Base-by-base conservation (phyloP, 371 early-diverging fungal species). In the Massospora cicadina region DNA sequence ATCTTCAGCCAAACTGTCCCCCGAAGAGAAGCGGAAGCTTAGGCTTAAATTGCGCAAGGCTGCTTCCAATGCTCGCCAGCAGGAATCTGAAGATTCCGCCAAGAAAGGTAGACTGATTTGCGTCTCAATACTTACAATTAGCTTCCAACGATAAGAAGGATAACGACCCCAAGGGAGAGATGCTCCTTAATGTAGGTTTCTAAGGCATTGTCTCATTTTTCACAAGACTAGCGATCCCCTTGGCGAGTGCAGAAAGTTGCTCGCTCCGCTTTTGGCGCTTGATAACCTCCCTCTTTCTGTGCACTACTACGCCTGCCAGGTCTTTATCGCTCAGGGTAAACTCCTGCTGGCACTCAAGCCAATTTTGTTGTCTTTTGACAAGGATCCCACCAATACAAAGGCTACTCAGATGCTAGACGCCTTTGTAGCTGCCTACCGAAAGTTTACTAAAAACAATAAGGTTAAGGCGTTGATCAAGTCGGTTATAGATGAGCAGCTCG, bases 21-120 rank as follows among this genome's bases (percentile, higher is more conserved):
- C 75, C 68, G 81, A 79, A 21, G 85, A 78, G 66, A 79, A 77
- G 73, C 81, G 74, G 68, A 86, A 77, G 66, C 66, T 67, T 55
- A 74, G 69, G 60, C 69, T 57, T 64, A 76, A 74, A 68, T 70
- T 68, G 33, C 72, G 70, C 55, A 76, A 74, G 65, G 71, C 70
- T 57, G 68, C 71, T 58, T 70, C 68, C 66, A 74, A 72, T 56
- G 72, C 67, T 21, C 59, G 61, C 43, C 63, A 61, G 1, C 64
- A 63, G 28, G 29, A 29, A 33, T 23, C 32, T 23, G 33, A 21
- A 33, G 24, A 2, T 2, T 24, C 24, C 23, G 25, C 24, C 30
- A 64, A 28, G 0, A 26, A 13, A 24, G n/a, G 43, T 62, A 60
- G 1, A 2, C 2, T 31, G n/a, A 1, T 59, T 24, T 13, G n/a